A percentile compares a stretch with the other conserved stretches of the same genome.
Conservation (phyloP, 2,329 filamentous ascomycete species). For the Diaporthe ilicicola region DNA sequence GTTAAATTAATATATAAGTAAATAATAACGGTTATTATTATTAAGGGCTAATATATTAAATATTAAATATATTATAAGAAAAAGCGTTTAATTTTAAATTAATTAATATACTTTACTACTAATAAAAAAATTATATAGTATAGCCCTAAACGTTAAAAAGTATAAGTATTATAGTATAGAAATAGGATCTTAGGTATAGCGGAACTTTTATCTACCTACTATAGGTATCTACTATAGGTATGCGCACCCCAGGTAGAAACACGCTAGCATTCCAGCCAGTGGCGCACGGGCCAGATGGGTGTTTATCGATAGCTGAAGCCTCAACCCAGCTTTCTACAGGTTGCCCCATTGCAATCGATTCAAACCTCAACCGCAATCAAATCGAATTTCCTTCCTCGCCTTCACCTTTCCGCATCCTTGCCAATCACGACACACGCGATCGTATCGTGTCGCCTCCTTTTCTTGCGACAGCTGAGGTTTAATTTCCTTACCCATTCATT, state of each 20-base stretch:
- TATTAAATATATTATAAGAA: too few relatives aligned
- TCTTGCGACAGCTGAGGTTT: neutral
- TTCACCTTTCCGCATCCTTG: neutral
- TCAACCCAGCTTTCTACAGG: slow-evolving; percentile 14
- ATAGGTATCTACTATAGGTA: too few relatives aligned
- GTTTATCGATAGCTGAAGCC: slow-evolving; percentile 3
- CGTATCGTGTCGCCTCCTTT: slow-evolving; percentile 2
- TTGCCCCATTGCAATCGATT: slow-evolving; percentile 4
- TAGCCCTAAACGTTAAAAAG: too few relatives aligned
- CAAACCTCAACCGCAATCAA: slow-evolving; percentile 17
- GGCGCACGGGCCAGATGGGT: neutral
- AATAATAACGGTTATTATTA: too few relatives aligned
- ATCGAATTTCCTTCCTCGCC: neutral
- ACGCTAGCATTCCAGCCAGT: neutral
- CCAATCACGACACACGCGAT: neutral
- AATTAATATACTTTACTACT: too few relatives aligned
- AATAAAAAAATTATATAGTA: too few relatives aligned
- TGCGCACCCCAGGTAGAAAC: neutral
- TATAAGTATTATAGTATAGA: too few relatives aligned
- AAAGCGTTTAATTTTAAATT: too few relatives aligned
- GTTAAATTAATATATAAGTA: too few relatives aligned
- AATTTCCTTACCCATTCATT: neutral
- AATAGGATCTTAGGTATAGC: too few relatives aligned
- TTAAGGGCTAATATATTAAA: too few relatives aligned
- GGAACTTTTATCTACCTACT: too few relatives aligned